A percentile compares a stretch with the other conserved stretches of the same genome.
Evolutionary conservation across 768 basidiomycete genomes (phyloP).

Genomic region (Lactifluus pinguis): DNA sequence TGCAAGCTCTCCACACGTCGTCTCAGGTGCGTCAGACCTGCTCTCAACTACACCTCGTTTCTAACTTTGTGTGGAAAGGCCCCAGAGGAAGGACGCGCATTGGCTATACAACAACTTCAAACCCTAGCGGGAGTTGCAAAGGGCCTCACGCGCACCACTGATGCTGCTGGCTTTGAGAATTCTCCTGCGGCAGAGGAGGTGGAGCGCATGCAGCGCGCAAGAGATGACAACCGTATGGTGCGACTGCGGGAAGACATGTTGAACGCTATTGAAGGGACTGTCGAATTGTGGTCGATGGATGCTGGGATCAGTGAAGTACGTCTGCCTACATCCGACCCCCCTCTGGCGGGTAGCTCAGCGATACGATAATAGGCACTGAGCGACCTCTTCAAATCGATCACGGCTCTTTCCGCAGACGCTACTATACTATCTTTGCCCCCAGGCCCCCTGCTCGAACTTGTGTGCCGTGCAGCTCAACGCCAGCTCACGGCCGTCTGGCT

Average conservation of each 20-base stretch:
- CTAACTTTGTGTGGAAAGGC: slow-evolving; percentile 33
- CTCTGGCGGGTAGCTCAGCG: not conserved
- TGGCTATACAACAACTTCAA: slow-evolving; percentile 66
- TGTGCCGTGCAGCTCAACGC: slow-evolving; percentile 62
- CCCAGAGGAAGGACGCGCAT: slow-evolving; percentile 59
- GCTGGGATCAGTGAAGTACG: slow-evolving; percentile 68
- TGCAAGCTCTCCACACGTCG: slow-evolving; percentile 49
- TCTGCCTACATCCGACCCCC: slow-evolving; percentile 14
- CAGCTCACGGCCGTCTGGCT: slow-evolving; percentile 81
- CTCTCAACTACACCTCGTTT: not conserved
- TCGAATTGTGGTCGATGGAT: slow-evolving; percentile 75
- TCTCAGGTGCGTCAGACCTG: slow-evolving; percentile 34
- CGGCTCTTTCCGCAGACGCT: slow-evolving; percentile 64
- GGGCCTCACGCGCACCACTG: slow-evolving; percentile 72
- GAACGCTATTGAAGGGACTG: slow-evolving; percentile 44
- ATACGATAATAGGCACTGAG: slow-evolving; percentile 51
- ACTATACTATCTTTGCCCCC: slow-evolving; percentile 78
- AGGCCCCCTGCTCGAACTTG: slow-evolving; percentile 69
- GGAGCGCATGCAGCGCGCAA: slow-evolving; percentile 47
- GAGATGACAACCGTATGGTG: slow-evolving; percentile 54
- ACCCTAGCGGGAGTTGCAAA: slow-evolving; percentile 79
- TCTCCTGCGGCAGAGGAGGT: slow-evolving; percentile 43
- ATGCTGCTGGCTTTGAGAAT: slow-evolving; percentile 53
- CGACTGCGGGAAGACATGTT: slow-evolving; percentile 62
- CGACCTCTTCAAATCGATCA: slow-evolving; percentile 80